Percentiles rank a stretch among this genome's conserved stretches.
Conservation (phyloP, 2,329 filamentous ascomycete genomes). For the Stagonosporopsis rhizophila region DNA sequence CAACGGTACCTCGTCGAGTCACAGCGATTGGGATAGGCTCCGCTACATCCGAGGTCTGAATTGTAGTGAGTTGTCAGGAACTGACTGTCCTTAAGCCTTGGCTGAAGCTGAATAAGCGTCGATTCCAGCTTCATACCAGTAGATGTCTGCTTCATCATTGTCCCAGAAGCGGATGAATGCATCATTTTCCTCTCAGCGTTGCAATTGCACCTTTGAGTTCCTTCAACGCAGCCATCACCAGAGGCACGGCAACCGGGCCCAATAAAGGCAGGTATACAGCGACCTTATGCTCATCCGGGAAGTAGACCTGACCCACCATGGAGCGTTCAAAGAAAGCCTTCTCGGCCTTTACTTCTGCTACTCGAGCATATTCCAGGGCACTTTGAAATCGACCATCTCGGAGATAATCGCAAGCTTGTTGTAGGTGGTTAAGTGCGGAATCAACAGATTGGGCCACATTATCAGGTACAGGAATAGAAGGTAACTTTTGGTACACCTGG, state of each 20-base stretch:
- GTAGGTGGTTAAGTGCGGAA: conserved; percentile 78
- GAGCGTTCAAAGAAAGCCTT: conserved; percentile 97
- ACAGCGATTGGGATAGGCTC: conserved; percentile 3
- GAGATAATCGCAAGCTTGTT: conserved; percentile 76
- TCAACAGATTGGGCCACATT: conserved; percentile 86
- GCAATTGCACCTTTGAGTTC: conserved; percentile 57
- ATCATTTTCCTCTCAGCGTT: conserved; percentile 6
- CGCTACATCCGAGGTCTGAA: conserved; percentile 11
- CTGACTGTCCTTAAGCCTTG: not conserved
- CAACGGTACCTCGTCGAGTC: not conserved
- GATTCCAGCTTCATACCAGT: not conserved
- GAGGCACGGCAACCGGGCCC: conserved; percentile 87
- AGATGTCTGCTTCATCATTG: not conserved
- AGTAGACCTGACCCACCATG: conserved; percentile 98
- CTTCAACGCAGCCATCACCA: conserved; percentile 83
- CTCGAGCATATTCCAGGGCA: conserved; percentile 79
- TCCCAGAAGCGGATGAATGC: not conserved
- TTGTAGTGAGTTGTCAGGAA: too few species aligned
- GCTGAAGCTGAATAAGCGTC: not conserved
- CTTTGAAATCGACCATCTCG: conserved; percentile 65
- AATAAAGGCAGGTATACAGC: conserved; percentile 93
- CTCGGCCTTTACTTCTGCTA: conserved; percentile 88
- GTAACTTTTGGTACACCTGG: conserved; percentile 78
- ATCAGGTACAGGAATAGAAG: conserved; percentile 88
- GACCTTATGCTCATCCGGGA: conserved; percentile 97